Percentiles rank a stretch among this genome's conserved stretches.
Evolutionary conservation across 2,329 filamentous ascomycete genomes (phyloP).

Genomic region (Aspergillus unguis): DNA sequence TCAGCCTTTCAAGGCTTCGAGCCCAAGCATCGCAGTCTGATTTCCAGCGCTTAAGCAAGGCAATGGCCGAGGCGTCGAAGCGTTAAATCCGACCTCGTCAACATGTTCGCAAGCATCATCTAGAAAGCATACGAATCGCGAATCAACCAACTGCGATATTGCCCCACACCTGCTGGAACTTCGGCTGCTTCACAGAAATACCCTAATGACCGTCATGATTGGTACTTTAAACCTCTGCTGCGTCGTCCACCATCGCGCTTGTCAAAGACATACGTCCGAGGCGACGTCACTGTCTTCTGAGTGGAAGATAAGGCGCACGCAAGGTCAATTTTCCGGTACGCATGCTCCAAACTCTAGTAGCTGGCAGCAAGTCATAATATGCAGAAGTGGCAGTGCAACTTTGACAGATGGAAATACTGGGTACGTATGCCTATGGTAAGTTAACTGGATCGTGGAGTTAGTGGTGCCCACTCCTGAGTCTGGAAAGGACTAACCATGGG

Average conservation of each 20-base stretch:
- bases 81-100: not conserved
- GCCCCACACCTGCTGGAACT: constrained; percentile 7
- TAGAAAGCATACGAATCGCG: not conserved
- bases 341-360: too few species aligned
- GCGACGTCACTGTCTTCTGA: not conserved
- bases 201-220: not conserved
- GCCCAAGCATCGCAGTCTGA: not conserved
- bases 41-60: not conserved
- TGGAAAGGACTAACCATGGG: too few species aligned
- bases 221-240: not conserved
- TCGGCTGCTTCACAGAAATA: not conserved
- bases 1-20: not conserved
- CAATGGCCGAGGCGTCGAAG: not conserved
- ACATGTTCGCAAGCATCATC: not conserved
- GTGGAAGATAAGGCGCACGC: too few species aligned
- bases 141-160: not conserved
- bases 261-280: too few species aligned
- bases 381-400: too few species aligned
- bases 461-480: too few species aligned
- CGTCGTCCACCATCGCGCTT: not conserved
- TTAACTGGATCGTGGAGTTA: too few species aligned
- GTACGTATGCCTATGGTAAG: too few species aligned
- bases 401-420: too few species aligned
- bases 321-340: too few species aligned
- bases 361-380: too few species aligned